Conservation (phyloP, 345 rosid genomes). For the Geranium brycei region DNA sequence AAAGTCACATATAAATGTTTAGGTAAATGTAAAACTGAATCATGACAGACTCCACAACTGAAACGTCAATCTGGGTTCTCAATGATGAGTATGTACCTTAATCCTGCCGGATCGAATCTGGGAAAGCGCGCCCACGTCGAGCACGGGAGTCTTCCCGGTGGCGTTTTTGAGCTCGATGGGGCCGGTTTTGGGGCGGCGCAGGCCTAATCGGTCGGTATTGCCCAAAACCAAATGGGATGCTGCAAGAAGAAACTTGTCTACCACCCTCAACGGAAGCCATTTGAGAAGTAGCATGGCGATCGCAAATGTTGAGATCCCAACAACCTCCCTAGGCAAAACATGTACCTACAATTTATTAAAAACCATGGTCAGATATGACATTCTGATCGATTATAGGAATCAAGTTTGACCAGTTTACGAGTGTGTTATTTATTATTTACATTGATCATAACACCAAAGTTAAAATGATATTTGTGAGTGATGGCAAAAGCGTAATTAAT, state of each 20-base stretch:
- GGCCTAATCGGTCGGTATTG: constrained; percentile 37
- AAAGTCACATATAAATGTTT: too few relatives aligned
- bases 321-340: constrained; percentile 48
- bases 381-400: too few relatives aligned
- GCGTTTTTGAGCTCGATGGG: constrained; percentile 49
- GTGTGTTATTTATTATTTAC: too few relatives aligned
- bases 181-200: constrained; percentile 48
- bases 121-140: constrained; percentile 49
- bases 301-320: constrained; percentile 51
- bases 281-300: constrained; percentile 46
- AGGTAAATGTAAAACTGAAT: too few relatives aligned
- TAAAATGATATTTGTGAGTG: too few relatives aligned
- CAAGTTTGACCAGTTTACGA: too few relatives aligned
- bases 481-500: too few relatives aligned
- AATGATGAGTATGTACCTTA: constrained; percentile 23
- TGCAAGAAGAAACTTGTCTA: constrained; percentile 41
- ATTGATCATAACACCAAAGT: too few relatives aligned
- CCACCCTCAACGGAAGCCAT: constrained; percentile 40
- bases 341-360: constrained; percentile 34
- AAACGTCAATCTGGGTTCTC: not conserved
- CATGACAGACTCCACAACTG: too few relatives aligned
- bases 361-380: too few relatives aligned
- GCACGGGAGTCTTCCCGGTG: constrained; percentile 55
- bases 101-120: constrained; percentile 47
- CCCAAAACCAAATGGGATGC: constrained; percentile 36